phyloP scores from a whole-genome alignment of 495 filamentous ascomycete species.

The Aspergillus indologenus region DNA sequence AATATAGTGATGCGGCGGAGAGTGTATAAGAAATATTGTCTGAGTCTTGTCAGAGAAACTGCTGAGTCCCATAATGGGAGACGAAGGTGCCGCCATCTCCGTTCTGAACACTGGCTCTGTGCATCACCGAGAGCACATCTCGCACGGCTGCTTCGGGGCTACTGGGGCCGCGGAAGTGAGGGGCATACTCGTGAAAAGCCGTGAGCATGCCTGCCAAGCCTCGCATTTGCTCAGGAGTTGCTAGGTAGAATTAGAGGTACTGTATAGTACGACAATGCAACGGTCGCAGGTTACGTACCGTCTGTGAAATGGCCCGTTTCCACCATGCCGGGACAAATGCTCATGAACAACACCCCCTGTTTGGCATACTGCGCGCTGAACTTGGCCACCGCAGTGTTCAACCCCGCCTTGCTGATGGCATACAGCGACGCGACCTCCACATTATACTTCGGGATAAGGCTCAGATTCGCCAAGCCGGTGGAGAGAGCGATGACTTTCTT shows the following conservation, averaged over 20 bases:
- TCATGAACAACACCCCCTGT: slow-evolving; percentile 52
- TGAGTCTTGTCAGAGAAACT: no score
- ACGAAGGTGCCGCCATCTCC: slow-evolving; percentile 51
- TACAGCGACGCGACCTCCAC: slow-evolving; percentile 30
- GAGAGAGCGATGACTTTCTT: slow-evolving; percentile 59
- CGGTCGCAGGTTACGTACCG: slow-evolving; percentile 10
- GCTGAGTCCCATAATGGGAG: slow-evolving; percentile 53
- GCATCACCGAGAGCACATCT: slow-evolving; percentile 31
- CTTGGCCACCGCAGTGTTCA: slow-evolving; percentile 45
- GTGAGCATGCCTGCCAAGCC: slow-evolving; percentile 22
- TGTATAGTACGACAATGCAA: no score
- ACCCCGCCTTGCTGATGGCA: slow-evolving; percentile 40
- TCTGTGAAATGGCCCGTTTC: slow-evolving; percentile 31
- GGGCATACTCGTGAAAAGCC: slow-evolving; percentile 42
- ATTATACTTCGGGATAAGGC: slow-evolving; percentile 33
- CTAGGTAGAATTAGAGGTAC: no score
- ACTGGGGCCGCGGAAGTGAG: slow-evolving; percentile 47
- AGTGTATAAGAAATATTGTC: no score
- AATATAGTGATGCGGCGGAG: no score
- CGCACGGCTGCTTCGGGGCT: slow-evolving; percentile 42
- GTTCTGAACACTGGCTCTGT: slow-evolving; percentile 45
- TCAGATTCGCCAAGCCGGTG: slow-evolving; percentile 45
- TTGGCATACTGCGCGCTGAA: slow-evolving; percentile 51
- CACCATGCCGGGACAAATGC: slow-evolving; percentile 47
- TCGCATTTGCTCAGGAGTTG: slow-evolving; percentile 34